Evolutionary conservation across 164 flowering plant species (phyloP).

Genomic region (Magnolia sinica): DNA sequence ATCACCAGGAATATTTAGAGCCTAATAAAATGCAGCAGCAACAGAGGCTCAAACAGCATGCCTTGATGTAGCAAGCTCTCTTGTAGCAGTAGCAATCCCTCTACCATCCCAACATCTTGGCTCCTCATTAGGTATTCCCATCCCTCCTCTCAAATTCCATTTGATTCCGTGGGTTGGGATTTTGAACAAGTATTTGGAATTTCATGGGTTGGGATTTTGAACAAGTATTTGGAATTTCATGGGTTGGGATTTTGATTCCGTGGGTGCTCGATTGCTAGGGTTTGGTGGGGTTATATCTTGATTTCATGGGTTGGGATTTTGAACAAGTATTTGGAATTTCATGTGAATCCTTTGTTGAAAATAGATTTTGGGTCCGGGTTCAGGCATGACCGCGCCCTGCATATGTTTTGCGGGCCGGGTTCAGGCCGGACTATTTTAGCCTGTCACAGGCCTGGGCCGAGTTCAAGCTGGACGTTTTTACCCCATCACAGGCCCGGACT

Average conservation of each 20-base stretch:
- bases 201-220: not conserved
- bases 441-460: no score
- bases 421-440: no score
- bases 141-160: not conserved
- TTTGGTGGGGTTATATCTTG: not conserved
- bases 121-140: constrained; percentile 46
- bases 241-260: no score
- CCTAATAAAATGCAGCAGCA: constrained; percentile 18
- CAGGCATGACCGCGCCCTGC: no score
- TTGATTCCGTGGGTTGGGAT: not conserved
- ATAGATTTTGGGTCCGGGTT: not conserved
- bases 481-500: no score
- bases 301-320: not conserved
- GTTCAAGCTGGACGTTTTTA: no score
- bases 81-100: constrained; percentile 41
- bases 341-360: not conserved
- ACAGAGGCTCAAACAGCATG: constrained; percentile 50
- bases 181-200: not conserved
- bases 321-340: not conserved
- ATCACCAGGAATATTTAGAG: no score
- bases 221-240: no score
- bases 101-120: constrained; percentile 52
- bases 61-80: constrained; percentile 55
- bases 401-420: no score
- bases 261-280: constrained; percentile 1